A percentile compares a stretch with the other conserved stretches of the same genome.
These are phyloP conservation scores for Mycosphaerella arachidis DNA, from an alignment of 2,329 filamentous ascomycete species.

Conservation along the genomic window DNA sequence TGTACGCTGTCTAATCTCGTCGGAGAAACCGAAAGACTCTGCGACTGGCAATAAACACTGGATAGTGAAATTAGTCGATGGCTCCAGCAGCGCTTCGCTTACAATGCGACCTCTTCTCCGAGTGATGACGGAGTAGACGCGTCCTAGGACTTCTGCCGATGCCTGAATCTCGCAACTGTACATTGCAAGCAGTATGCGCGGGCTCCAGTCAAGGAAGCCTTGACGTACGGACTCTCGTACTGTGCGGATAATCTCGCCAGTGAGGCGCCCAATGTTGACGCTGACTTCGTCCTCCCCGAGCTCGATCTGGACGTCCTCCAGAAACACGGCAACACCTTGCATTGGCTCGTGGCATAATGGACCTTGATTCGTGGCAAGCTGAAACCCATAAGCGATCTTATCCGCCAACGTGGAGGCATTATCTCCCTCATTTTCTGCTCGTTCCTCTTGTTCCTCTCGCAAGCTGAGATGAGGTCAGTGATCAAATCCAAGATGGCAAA, in stretches of 20 bases:
- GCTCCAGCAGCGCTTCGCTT: constrained; percentile 87
- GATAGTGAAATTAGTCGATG: constrained; percentile 95
- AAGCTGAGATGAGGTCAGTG: constrained; percentile 25
- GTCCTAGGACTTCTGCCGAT: constrained; percentile 85
- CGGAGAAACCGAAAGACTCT: constrained; percentile 91
- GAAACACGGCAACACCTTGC: constrained; percentile 84
- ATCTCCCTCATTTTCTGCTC: constrained; percentile 1
- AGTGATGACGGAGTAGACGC: constrained; percentile 97
- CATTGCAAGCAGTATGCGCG: constrained; percentile 93
- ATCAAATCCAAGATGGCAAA: constrained; percentile 19
- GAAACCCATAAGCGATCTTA: constrained; percentile 90
- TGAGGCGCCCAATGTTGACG: constrained; percentile 72
- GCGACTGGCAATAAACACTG: constrained; percentile 82
- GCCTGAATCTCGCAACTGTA: constrained; percentile 98
- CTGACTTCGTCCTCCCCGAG: constrained; percentile 53
- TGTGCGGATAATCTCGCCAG: constrained; percentile 87
- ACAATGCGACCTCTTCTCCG: constrained; percentile 84
- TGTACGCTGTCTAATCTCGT: constrained; percentile 93
- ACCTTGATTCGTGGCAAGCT: constrained; percentile 82
- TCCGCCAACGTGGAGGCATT: constrained; percentile 59
- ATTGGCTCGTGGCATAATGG: constrained; percentile 90
- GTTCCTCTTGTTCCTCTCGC: constrained; percentile 25
- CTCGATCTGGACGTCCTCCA: constrained; percentile 70
- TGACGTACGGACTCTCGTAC: constrained; percentile 77
- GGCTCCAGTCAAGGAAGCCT: constrained; percentile 92